Evolutionary conservation across 495 filamentous ascomycete genomes (phyloP).

Genomic region (Penicillium bovifimosum): DNA sequence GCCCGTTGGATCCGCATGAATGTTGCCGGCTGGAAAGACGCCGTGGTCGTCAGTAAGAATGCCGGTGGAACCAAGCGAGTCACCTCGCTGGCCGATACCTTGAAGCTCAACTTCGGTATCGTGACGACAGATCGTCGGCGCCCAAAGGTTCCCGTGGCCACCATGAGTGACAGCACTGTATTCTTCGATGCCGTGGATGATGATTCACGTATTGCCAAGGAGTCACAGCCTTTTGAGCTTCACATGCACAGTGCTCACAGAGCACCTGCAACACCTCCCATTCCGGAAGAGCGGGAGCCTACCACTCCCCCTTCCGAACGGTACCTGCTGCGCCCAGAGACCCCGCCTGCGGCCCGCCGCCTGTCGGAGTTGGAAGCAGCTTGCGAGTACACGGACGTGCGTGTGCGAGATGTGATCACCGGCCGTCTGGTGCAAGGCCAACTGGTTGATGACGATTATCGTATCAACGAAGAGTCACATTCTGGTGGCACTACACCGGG

Average conservation of each 20-base stretch:
- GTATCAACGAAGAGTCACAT: constrained; percentile 66
- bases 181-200: constrained; percentile 45
- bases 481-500: constrained; percentile 45
- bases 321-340: constrained; percentile 30
- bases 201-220: constrained; percentile 22
- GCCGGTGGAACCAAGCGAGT: constrained; percentile 94
- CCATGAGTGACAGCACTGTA: constrained; percentile 62
- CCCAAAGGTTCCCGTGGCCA: constrained; percentile 36
- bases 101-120: constrained; percentile 96
- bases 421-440: constrained; percentile 92
- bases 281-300: constrained; percentile 16
- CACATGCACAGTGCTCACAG: constrained; percentile 20
- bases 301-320: neutral
- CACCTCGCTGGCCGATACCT: constrained; percentile 90
- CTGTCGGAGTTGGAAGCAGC: constrained; percentile 45
- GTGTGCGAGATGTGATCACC: constrained; percentile 84
- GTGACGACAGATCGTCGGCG: constrained; percentile 89
- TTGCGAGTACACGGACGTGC: constrained; percentile 76
- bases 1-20: constrained; percentile 92
- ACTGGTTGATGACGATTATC: constrained; percentile 89
- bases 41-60: constrained; percentile 97
- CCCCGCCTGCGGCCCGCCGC: constrained; percentile 33
- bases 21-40: constrained; percentile 79
- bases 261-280: constrained; percentile 13
- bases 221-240: constrained; percentile 31